phyloP scores from a whole-genome alignment of 495 filamentous ascomycete genomes.

The Hypoxylon crocopeplum region DNA sequence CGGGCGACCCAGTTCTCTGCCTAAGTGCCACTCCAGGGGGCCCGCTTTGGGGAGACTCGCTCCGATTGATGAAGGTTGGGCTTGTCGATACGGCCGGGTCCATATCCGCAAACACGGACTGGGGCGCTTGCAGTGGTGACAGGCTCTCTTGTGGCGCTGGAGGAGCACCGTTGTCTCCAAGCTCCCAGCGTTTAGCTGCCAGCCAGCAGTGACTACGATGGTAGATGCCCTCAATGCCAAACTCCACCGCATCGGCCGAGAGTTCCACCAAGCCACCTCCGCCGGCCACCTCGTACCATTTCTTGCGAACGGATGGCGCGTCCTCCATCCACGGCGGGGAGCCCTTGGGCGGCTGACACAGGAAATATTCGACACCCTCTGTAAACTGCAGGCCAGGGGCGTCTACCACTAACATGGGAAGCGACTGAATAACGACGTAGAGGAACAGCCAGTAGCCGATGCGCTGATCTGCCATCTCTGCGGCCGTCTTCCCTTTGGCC shows the following conservation, averaged over 20 bases:
- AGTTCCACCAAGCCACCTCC: slow-evolving; percentile 75
- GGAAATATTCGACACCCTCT: slow-evolving; percentile 91
- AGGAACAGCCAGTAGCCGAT: slow-evolving; percentile 94
- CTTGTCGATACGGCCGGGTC: slow-evolving; percentile 33
- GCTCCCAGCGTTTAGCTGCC: slow-evolving; percentile 75
- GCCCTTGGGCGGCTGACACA: slow-evolving; percentile 87
- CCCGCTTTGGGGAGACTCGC: slow-evolving; percentile 35
- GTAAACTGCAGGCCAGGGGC: slow-evolving; percentile 77
- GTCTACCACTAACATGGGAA: slow-evolving; percentile 90
- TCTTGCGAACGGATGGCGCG: slow-evolving; percentile 65
- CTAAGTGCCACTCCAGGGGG: slow-evolving; percentile 44
- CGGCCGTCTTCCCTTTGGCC: slow-evolving; percentile 70
- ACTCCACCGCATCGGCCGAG: slow-evolving; percentile 82
- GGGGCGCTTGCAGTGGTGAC: slow-evolving; percentile 49
- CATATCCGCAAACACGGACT: slow-evolving; percentile 39
- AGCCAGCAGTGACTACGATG: slow-evolving; percentile 92
- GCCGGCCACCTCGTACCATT: slow-evolving; percentile 81
- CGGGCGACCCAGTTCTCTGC: slow-evolving; percentile 43
- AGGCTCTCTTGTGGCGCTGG: slow-evolving; percentile 31
- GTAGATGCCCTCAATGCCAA: slow-evolving; percentile 89
- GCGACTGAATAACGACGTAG: slow-evolving; percentile 86
- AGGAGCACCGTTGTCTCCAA: slow-evolving; percentile 28
- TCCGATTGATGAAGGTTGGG: slow-evolving; percentile 31
- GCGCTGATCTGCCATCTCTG: slow-evolving; percentile 78
- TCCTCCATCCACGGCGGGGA: slow-evolving; percentile 87